Evolutionary conservation across 2,329 filamentous ascomycete genomes (phyloP).

Genomic region (Cercospora sp.): DNA sequence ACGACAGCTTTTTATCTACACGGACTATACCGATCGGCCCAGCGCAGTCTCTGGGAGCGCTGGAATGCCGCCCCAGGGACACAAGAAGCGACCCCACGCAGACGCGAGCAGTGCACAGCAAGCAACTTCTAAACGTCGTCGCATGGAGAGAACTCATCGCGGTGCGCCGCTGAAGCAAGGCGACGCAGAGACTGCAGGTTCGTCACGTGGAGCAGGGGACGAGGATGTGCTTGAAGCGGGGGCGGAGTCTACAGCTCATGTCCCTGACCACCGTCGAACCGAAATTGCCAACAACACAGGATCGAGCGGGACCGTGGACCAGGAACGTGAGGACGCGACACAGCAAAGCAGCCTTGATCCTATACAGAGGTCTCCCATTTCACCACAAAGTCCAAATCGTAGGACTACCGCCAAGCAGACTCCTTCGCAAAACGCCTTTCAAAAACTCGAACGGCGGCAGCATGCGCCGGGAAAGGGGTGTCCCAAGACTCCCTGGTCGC

Average conservation of each 20-base stretch:
- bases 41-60: not conserved
- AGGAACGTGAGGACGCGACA: not conserved
- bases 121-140: conserved; percentile 1
- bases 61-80: not conserved
- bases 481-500: conserved; percentile 6
- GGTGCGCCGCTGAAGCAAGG: not conserved
- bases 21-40: not conserved
- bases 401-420: not conserved
- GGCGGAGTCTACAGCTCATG: not conserved
- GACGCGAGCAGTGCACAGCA: not conserved
- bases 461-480: not conserved
- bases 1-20: conserved; percentile 8
- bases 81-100: not conserved
- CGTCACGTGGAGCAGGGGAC: conserved; percentile 11
- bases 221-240: not conserved
- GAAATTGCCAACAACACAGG: conserved; percentile 1
- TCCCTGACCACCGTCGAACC: not conserved
- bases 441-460: not conserved
- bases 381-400: not conserved
- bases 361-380: not conserved
- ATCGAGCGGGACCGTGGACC: not conserved
- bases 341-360: not conserved
- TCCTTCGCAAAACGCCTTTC: not conserved
- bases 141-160: not conserved
- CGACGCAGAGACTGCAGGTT: conserved; percentile 1